Evolutionary conservation across 2,329 filamentous ascomycete species (phyloP).

Genomic region (Botryosphaeria agaves): DNA sequence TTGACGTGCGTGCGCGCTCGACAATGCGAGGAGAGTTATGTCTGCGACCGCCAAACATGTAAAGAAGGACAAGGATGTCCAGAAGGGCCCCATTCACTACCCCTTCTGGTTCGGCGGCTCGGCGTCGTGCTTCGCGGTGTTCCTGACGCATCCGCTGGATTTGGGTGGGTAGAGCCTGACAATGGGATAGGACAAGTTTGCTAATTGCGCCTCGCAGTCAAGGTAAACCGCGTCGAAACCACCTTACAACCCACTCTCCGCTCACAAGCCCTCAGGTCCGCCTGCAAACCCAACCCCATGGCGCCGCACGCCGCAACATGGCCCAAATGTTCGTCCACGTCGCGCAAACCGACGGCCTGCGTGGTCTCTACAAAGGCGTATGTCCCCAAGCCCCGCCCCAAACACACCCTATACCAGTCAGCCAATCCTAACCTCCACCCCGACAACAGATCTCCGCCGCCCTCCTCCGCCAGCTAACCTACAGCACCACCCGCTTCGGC

Average conservation of each 20-base stretch:
- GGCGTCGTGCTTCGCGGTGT: conserved; percentile 79
- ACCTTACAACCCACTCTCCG: too few species aligned
- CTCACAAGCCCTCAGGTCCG: conserved; percentile 43
- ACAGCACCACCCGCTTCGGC: conserved; percentile 90
- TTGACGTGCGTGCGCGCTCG: too few species aligned
- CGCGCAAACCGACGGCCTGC: conserved; percentile 54
- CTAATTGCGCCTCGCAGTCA: conserved; percentile 16
- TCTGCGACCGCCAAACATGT: conserved; percentile 19
- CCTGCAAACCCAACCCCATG: conserved; percentile 64
- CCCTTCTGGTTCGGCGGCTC: conserved; percentile 84
- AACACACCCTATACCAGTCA: neutral
- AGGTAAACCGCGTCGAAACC: conserved; percentile 17
- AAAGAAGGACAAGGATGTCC: conserved; percentile 24
- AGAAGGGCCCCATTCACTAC: conserved; percentile 24
- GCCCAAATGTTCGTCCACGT: conserved; percentile 72
- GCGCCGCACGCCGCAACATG: conserved; percentile 61
- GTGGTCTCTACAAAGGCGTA: conserved; percentile 73
- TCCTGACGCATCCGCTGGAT: conserved; percentile 86
- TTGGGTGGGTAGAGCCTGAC: conserved; percentile 43
- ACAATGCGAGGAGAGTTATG: conserved; percentile 20
- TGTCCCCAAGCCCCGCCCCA: conserved; percentile 8
- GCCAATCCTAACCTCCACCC: neutral
- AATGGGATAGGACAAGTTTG: conserved; percentile 1
- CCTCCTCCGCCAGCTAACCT: conserved; percentile 78
- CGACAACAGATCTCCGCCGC: conserved; percentile 60